Base-by-base conservation (phyloP, 805 yeast species). In the Ogataea minuta region DNA sequence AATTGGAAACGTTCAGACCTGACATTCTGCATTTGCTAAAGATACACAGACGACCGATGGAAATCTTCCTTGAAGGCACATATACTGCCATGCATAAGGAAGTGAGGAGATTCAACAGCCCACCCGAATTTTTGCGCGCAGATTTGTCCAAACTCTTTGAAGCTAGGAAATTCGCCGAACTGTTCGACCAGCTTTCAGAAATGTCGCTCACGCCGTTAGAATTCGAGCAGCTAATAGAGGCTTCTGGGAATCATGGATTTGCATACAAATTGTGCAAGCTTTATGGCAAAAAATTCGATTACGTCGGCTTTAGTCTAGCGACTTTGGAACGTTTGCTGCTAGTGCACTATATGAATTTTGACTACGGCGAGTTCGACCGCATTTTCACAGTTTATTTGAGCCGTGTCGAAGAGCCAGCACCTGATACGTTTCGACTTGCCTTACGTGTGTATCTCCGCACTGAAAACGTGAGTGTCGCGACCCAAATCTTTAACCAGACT, bases 401-500 rank as follows among this genome's bases (percentile, higher is more conserved):
- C 23, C 25, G 37, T 6, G 45, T 33, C 13, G 42, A 41, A 32
- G 36, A 17, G 8, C 45, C 42, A 23, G 32, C 38, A 5, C 53
- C 56, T 4, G 43, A 41, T n/a, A 30, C 49, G 15, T 39, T 59
- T 17, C 37, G 31, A 10, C 28, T 36, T 15, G 60, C 65, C 4
- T 41, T 59, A 28, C 46, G 48, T 26, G 51, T 54, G 9, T 56
- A 55, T 43, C 25, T 59, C 4, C 44, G 50, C 27, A 45, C 56
- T 6, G 60, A 52, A 24, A 53, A 56, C 32, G 45, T 57, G 10
- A 44, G 45, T 20, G 43, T 48, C 41, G 63, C 65, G 6, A 46
- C 48, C 3, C 59, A 55, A 44, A 31, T 60, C 8, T 60, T 59
- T 36, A 56, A 53, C 26, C 60, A 53, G 34, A 46, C 53, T n/a